Evolutionary conservation across 805 yeast species (phyloP).

Genomic region (Kluyveromyces siamensis): DNA sequence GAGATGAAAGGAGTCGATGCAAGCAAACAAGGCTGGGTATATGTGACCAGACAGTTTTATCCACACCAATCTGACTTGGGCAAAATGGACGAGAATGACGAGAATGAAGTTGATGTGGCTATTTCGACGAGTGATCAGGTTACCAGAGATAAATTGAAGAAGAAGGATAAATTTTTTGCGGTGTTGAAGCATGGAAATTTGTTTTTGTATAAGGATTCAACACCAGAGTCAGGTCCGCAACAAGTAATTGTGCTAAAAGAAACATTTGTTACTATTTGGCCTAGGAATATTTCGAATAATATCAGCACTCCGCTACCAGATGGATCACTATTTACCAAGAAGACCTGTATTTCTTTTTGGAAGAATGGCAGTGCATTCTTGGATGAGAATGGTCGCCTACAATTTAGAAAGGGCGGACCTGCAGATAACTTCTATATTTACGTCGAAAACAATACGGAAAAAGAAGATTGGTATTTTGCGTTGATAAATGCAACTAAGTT

Average conservation of each 20-base stretch:
- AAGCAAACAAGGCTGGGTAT: slow-evolving; percentile 65
- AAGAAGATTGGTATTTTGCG: slow-evolving; percentile 91
- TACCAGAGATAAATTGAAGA: slow-evolving; percentile 28
- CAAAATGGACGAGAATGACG: slow-evolving; percentile 2
- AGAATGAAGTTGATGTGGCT: slow-evolving; percentile 7
- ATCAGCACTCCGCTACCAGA: slow-evolving; percentile 39
- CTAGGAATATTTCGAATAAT: slow-evolving; percentile 36
- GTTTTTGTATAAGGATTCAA: slow-evolving; percentile 69
- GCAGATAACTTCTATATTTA: slow-evolving; percentile 49
- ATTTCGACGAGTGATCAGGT: slow-evolving; percentile 18
- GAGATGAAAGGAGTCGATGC: slow-evolving; percentile 59
- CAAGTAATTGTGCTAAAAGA: slow-evolving; percentile 73
- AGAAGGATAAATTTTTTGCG: slow-evolving; percentile 53
- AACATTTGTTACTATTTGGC: slow-evolving; percentile 76
- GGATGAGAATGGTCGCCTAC: slow-evolving; percentile 10
- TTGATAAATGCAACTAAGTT: slow-evolving; percentile 67
- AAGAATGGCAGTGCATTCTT: slow-evolving; percentile 30
- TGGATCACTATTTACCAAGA: slow-evolving; percentile 70
- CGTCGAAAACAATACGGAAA: slow-evolving; percentile 67
- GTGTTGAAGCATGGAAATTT: slow-evolving; percentile 80
- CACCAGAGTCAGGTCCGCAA: slow-evolving; percentile 37
- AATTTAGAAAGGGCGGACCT: slow-evolving; percentile 2
- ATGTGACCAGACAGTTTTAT: slow-evolving; percentile 74
- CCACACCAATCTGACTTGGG: slow-evolving; percentile 34
- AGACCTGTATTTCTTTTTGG: slow-evolving; percentile 68